Percentiles rank a stretch among this genome's conserved stretches.
Conservation (phyloP, 2,329 filamentous ascomycete species). For the Penicillium verrucosum region DNA sequence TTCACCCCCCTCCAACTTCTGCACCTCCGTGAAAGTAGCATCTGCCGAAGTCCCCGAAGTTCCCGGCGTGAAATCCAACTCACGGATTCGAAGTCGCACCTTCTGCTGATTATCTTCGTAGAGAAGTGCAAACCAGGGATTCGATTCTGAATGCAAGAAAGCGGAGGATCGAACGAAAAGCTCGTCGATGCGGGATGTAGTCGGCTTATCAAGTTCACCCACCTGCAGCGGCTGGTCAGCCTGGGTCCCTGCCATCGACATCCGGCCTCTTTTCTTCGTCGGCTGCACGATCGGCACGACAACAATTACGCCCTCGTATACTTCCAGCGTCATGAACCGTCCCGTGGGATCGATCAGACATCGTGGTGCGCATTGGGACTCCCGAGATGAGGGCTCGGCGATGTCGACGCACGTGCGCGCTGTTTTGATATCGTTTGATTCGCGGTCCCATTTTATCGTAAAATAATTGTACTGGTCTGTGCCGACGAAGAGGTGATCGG, state of each 20-base stretch:
- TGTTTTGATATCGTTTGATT: conserved; percentile 52
- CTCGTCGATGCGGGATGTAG: conserved; percentile 62
- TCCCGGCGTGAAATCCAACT: conserved; percentile 52
- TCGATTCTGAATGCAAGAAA: conserved; percentile 57
- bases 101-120: conserved; percentile 61
- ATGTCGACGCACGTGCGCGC: conserved; percentile 59
- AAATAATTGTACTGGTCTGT: conserved; percentile 91
- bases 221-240: conserved; percentile 38
- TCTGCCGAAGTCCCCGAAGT: conserved; percentile 46
- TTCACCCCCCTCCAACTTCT: conserved; percentile 28
- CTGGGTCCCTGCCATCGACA: conserved; percentile 23
- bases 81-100: conserved; percentile 54
- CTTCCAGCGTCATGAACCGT: conserved; percentile 62
- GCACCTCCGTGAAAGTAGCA: conserved; percentile 53
- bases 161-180: conserved; percentile 64
- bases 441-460: conserved; percentile 75
- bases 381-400: conserved; percentile 60
- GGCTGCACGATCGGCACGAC: conserved; percentile 59
- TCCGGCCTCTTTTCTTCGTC: conserved; percentile 44
- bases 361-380: conserved; percentile 77
- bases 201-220: conserved; percentile 60
- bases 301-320: conserved; percentile 66
- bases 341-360: conserved; percentile 81
- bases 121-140: conserved; percentile 62
- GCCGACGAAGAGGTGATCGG: conserved; percentile 86